Conservation (phyloP, 2,329 filamentous ascomycete species). For the Penicillium corylophilum region DNA sequence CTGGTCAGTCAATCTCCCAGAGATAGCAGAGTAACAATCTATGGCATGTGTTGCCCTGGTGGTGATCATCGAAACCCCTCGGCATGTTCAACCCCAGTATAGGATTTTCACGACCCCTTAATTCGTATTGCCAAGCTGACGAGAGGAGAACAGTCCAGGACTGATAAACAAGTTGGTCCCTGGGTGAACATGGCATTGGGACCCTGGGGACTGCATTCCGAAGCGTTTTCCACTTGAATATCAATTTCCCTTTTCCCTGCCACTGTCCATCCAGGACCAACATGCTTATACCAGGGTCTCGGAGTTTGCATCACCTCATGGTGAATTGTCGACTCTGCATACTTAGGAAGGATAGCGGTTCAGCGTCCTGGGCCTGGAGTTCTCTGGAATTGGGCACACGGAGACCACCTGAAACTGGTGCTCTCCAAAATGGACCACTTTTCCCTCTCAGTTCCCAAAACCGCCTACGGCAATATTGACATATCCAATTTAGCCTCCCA, state of each 20-base stretch:
- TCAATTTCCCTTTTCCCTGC: conserved; percentile 7
- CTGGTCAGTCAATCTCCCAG: background rate
- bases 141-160: conserved; percentile 5
- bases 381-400: background rate
- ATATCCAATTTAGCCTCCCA: background rate
- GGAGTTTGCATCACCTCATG: background rate
- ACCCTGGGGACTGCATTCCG: conserved; percentile 14
- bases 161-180: conserved; percentile 11
- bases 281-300: background rate
- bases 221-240: conserved; percentile 7
- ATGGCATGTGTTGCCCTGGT: conserved; percentile 23
- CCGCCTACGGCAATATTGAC: background rate
- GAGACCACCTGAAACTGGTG: background rate
- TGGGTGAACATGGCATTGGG: conserved; percentile 1
- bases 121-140: conserved; percentile 1
- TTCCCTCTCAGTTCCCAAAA: background rate
- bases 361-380: background rate
- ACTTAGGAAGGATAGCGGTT: background rate
- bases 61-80: conserved; percentile 10
- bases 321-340: background rate
- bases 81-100: conserved; percentile 15
- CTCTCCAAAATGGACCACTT: background rate
- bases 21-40: background rate
- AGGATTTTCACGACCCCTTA: conserved; percentile 19
- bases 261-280: background rate